These are phyloP conservation scores for Exserohilum turcica DNA, from an alignment of 2,329 filamentous ascomycete genomes.

Conservation along the genomic window DNA sequence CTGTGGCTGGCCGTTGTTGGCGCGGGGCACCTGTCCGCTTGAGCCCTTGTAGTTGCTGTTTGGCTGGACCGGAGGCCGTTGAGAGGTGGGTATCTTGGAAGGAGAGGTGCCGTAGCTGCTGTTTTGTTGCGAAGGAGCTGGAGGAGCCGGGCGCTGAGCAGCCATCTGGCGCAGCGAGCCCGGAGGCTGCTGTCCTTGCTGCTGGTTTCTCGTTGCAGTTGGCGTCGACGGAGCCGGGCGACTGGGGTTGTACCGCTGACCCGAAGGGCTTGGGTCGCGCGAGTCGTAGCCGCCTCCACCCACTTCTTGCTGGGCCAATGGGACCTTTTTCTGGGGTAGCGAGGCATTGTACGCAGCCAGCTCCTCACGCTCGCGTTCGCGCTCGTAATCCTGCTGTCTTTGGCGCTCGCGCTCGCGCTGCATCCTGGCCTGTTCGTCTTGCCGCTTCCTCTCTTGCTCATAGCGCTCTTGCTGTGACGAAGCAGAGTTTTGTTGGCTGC, in stretches of 20 bases:
- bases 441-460: conserved; percentile 37
- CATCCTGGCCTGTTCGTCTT: conserved; percentile 48
- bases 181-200: conserved; percentile 59
- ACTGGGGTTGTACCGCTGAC: conserved; percentile 79
- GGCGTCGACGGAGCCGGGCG: conserved; percentile 84
- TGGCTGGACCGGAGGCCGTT: conserved; percentile 52
- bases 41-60: conserved; percentile 46
- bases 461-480: conserved; percentile 34
- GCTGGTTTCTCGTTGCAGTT: conserved; percentile 52
- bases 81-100: conserved; percentile 33
- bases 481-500: conserved; percentile 40
- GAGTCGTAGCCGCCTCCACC: conserved; percentile 64
- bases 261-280: conserved; percentile 52
- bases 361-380: conserved; percentile 64
- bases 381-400: conserved; percentile 51
- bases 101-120: conserved; percentile 37
- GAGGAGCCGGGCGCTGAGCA: conserved; percentile 83
- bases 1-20: conserved; percentile 51
- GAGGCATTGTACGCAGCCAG: conserved; percentile 89
- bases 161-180: conserved; percentile 58
- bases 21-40: conserved; percentile 49
- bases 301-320: conserved; percentile 87
- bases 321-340: conserved; percentile 78
- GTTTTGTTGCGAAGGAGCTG: conserved; percentile 61
- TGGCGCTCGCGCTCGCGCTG: conserved; percentile 48